These are phyloP conservation scores for Harringtonia aguacate DNA, from an alignment of 2,329 filamentous ascomycete species.

Conservation along the genomic window DNA sequence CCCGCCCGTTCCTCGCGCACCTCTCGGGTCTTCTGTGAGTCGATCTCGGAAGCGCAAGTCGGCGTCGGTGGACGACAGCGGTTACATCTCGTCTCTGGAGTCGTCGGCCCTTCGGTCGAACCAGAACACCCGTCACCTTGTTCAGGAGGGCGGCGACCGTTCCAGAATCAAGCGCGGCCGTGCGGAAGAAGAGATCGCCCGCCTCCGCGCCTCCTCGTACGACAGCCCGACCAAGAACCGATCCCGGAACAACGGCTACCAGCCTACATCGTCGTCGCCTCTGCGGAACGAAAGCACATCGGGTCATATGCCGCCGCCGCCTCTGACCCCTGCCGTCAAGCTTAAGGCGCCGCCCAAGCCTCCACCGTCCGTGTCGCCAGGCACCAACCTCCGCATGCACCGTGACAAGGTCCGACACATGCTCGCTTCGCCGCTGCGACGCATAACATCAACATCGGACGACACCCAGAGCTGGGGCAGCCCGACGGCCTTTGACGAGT, in stretches of 20 bases:
- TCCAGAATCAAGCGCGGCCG: conserved; percentile 76
- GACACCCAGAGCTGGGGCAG: conserved; percentile 40
- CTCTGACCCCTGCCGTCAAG: conserved; percentile 75
- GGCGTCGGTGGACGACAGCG: conserved; percentile 77
- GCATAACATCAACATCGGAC: conserved; percentile 22
- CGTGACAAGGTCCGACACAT: conserved; percentile 72
- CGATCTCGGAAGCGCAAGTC: conserved; percentile 68
- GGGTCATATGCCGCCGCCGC: conserved; percentile 50
- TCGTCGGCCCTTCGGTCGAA: conserved; percentile 75
- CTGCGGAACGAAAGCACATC: conserved; percentile 42
- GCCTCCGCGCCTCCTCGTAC: conserved; percentile 83
- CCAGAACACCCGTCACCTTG: conserved; percentile 52
- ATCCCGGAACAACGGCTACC: conserved; percentile 37
- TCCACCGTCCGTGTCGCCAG: conserved; percentile 76
- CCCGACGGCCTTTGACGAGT: conserved; percentile 59
- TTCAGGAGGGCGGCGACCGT: conserved; percentile 64
- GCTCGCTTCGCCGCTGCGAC: conserved; percentile 62
- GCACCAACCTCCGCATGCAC: conserved; percentile 83
- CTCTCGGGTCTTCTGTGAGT: conserved; percentile 37
- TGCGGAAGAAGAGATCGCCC: conserved; percentile 91
- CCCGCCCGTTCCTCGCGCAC: conserved; percentile 53
- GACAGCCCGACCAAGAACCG: conserved; percentile 75
- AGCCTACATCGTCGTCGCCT: conserved; percentile 57
- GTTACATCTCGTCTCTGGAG: conserved; percentile 92
- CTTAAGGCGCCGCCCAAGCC: conserved; percentile 53